Evolutionary conservation across 2,329 filamentous ascomycete species (phyloP), one percentile per base, ranked within the genome.

Genomic region (Periconia sp.): DNA sequence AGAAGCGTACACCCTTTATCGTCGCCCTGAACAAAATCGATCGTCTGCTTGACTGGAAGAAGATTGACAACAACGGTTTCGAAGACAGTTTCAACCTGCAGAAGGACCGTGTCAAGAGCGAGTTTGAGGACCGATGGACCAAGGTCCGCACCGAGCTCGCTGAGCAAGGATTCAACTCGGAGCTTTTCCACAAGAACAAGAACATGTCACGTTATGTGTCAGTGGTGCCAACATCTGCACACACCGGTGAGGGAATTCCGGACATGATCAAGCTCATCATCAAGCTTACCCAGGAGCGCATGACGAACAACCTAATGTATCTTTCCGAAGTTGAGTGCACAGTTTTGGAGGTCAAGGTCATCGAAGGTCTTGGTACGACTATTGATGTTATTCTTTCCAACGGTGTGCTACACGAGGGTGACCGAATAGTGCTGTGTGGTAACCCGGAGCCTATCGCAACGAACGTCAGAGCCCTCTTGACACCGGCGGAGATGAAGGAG

Each of bases 1-100:
- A 97, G 68, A 85, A 91, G 67, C 95, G 94, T 78, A 99, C 94
- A 19, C 94, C 94, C 6, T 99, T 99, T 80, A 96, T 99, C 64
- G 95, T 99, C 41, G 95, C 95, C 1, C 82, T 99, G 71, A 99
- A 99, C 88, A 99, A 99, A 82, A 97, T 99, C 64, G 94, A 99
- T 85, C 92, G 94, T 85, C 86, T 99, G 15, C 99, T 97, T 73
- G 92, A 91, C 73, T 99, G 95, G 94, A 96, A 96, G 82, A 92
- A 93, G 80, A 91, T 97, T 57, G 92, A 94, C 69, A 96, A 99
- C 84, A 99, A 99, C 73, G 94, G 94, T 55, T 97, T 99, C 84
- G 87, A 91, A 69, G 93, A 97, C 74, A 93, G 89, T 77, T 80
- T 99, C 73, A 85, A 85, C 41, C 82, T 95, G 67, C 94, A 99